These are phyloP conservation scores for Babesia divergens DNA, from an alignment of 169 alveolate genomes.

Conservation along the genomic window DNA sequence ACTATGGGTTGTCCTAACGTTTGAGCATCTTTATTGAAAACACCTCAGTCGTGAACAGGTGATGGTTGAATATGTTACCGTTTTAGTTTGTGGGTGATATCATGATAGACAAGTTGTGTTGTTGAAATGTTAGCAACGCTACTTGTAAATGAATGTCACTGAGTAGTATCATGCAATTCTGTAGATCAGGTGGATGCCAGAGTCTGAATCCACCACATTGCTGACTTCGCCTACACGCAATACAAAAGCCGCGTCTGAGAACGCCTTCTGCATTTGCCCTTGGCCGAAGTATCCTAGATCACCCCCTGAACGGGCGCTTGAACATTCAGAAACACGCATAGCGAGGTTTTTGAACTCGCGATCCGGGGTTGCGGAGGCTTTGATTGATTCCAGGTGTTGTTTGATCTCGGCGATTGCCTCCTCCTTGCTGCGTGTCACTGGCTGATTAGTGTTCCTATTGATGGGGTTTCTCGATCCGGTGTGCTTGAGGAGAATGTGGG, in stretches of 20 bases:
- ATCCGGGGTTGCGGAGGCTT: conserved; percentile 37
- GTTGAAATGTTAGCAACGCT: too few relatives aligned
- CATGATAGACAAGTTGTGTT: too few relatives aligned
- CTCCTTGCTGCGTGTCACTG: conserved; percentile 81
- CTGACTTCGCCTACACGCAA: conserved; percentile 82
- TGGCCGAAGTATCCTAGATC: conserved; percentile 82
- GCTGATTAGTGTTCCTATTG: conserved; percentile 77
- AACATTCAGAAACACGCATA: conserved; percentile 80
- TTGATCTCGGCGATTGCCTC: conserved; percentile 80
- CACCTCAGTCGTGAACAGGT: too few relatives aligned
- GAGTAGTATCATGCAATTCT: conserved; percentile 82
- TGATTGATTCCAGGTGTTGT: conserved; percentile 58
- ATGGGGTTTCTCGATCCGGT: conserved; percentile 85
- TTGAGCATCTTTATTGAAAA: too few relatives aligned
- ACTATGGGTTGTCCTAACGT: too few relatives aligned
- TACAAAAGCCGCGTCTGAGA: conserved; percentile 84
- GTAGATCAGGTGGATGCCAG: conserved; percentile 86
- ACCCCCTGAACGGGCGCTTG: conserved; percentile 84
- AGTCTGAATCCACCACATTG: conserved; percentile 83
- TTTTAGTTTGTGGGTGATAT: too few relatives aligned
- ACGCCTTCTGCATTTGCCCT: conserved; percentile 83
- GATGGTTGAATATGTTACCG: too few relatives aligned
- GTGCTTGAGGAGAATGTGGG: conserved; percentile 86
- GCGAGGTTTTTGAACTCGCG: conserved; percentile 69
- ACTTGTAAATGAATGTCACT: too few relatives aligned